Percentiles rank a stretch among this genome's conserved stretches.
These are phyloP conservation scores for Kodamaea nitidulidarum DNA, from an alignment of 805 yeast genomes.

Conservation along the genomic window DNA sequence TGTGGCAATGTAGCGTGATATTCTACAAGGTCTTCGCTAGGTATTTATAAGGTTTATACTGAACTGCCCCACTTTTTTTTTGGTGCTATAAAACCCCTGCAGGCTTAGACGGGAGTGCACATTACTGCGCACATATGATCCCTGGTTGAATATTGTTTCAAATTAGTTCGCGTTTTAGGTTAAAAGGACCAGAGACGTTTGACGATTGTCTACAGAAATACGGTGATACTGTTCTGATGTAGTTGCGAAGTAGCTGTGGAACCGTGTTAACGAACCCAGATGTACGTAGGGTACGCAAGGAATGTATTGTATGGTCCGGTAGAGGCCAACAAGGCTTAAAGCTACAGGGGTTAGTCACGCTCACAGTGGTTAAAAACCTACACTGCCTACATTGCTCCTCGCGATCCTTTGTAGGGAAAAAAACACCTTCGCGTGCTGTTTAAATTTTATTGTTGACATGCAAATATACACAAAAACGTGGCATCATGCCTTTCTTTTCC, in stretches of 20 bases:
- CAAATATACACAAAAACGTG: not conserved
- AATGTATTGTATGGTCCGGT: too few relatives aligned
- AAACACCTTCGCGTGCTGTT: too few relatives aligned
- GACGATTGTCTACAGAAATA: not conserved
- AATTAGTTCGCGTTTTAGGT: not conserved
- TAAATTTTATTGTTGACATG: too few relatives aligned
- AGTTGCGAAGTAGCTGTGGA: too few relatives aligned
- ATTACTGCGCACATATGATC: not conserved
- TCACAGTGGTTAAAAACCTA: too few relatives aligned
- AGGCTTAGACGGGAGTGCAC: not conserved
- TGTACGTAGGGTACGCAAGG: too few relatives aligned
- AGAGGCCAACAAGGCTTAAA: too few relatives aligned
- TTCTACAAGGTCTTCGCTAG: not conserved
- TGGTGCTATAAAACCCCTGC: not conserved
- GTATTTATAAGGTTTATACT: not conserved
- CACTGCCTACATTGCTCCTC: too few relatives aligned
- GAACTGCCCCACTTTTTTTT: constrained; percentile 1
- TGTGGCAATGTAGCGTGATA: not conserved
- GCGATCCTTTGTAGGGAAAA: too few relatives aligned
- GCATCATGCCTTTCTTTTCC: constrained; percentile 2
- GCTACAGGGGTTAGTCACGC: too few relatives aligned
- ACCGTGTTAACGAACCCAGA: too few relatives aligned
- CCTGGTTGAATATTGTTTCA: not conserved
- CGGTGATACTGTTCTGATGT: too few relatives aligned
- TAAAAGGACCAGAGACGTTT: not conserved